Base-by-base conservation (phyloP, 257 asterid genomes). In the Linderniella brevidens region DNA sequence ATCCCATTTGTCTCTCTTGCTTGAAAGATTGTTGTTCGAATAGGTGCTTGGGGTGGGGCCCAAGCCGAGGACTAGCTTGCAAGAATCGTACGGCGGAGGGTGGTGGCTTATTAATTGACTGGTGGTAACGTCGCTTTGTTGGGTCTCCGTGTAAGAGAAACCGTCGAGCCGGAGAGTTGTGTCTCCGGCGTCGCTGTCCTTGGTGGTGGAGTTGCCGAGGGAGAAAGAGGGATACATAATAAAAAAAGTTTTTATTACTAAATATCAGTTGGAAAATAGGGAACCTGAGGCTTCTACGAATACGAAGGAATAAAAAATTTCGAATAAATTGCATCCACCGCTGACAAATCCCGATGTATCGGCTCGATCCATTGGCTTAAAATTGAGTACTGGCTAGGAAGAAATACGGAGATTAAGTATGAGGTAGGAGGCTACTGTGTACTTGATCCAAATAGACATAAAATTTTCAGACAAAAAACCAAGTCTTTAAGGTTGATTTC, bases 341-440 rank as follows among this genome's bases (percentile, higher is more conserved):
- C 94, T 86, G 68, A 86, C 84, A 58, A 86, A 82, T 47, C 94
- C 84, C 20, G 94, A 82, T 36, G 86, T 81, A 61, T 86, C 93
- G 0, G 76, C 45, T 64, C 96, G 73, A 65, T 82, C 93, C 96
- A 86, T 86, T 8, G n/a, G 32, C 32, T 25, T 25, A 6, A 25
- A 25, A 25, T 25, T 25, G 32, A n/a, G n/a, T 25, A 6, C 32
- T 2, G 32, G 3, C 6, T 16, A 54, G 52, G 52, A 48, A 50
- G 56, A 19, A 52, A 41, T 39, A 48, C 8, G 18, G 37, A 17
- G 20, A 13, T 13, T 13, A 48, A 53, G 42, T 48, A 54, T 49
- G 42, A 54, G 56, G 46, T 14, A 16, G 20, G n/a, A 52, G 47
- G 32, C 35, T 19, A 20, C 13, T 9, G 35, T 44, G 52, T 37